Conservation (phyloP, 352 stramenopile genomes). For the Phytophthora colocasiae region DNA sequence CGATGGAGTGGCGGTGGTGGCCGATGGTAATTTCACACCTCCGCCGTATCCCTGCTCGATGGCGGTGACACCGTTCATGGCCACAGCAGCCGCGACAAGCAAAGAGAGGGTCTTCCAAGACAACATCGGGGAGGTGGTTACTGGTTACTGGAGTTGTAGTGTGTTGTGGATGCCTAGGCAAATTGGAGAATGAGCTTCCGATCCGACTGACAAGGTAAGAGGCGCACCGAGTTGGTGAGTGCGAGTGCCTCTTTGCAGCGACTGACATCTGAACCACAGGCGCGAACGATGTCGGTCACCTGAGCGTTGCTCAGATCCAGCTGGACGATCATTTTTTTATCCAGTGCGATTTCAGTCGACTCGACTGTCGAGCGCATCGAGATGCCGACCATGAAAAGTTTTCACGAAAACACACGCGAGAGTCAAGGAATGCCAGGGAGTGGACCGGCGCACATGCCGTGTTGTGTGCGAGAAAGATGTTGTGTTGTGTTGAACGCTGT, state of each 20-base stretch:
- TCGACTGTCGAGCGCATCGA: not conserved
- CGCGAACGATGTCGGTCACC: slow-evolving; percentile 18
- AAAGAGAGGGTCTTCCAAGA: slow-evolving; percentile 32
- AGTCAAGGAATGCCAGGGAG: slow-evolving; percentile 2
- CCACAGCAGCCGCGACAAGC: slow-evolving; percentile 24
- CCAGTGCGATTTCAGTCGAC: slow-evolving; percentile 3
- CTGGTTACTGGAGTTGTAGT: not conserved
- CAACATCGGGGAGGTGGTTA: slow-evolving; percentile 19
- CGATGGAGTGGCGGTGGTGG: slow-evolving; percentile 17
- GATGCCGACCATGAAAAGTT: not conserved
- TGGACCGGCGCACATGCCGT: slow-evolving; percentile 8
- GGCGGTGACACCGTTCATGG: slow-evolving; percentile 29
- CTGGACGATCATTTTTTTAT: slow-evolving; percentile 30
- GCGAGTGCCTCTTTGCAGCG: slow-evolving; percentile 11
- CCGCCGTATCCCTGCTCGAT: slow-evolving; percentile 35
- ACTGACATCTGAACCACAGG: slow-evolving; percentile 5
- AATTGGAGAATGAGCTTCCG: slow-evolving; percentile 33
- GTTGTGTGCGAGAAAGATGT: not conserved
- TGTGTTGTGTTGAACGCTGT: not conserved
- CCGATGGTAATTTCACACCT: slow-evolving; percentile 13
- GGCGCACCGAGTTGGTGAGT: slow-evolving; percentile 1
- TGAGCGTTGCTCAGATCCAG: slow-evolving; percentile 27
- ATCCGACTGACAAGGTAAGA: slow-evolving; percentile 4
- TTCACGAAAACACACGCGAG: not conserved
- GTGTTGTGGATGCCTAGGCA: slow-evolving; percentile 19